Conservation (phyloP, 176 grass and related monocot genomes). For the Poa annua region DNA sequence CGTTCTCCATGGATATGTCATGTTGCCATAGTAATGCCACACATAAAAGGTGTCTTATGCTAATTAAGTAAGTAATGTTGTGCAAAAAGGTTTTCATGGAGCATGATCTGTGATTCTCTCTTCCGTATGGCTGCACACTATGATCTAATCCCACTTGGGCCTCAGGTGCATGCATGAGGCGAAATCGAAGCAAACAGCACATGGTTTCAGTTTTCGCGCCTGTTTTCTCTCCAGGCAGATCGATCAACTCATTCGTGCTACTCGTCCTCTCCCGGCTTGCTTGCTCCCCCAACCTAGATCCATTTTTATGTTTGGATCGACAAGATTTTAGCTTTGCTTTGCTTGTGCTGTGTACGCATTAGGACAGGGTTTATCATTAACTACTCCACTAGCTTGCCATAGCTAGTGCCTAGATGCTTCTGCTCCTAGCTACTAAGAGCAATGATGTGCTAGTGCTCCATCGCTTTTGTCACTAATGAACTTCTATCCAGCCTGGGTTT, state of each 20-base stretch:
- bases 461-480: slow-evolving; percentile 15
- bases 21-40: background rate
- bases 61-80: background rate
- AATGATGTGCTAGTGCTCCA: slow-evolving; percentile 21
- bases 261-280: background rate
- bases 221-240: background rate
- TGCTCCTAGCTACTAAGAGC: slow-evolving; percentile 32
- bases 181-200: background rate
- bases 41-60: background rate
- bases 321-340: slow-evolving; percentile 42
- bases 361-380: slow-evolving; percentile 37
- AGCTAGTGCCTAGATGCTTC: slow-evolving; percentile 37
- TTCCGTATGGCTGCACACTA: slow-evolving; percentile 1
- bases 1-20: slow-evolving; percentile 30
- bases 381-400: slow-evolving; percentile 29
- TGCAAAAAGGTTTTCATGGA: background rate
- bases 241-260: background rate
- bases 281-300: background rate
- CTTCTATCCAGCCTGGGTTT: slow-evolving; percentile 43
- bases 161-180: slow-evolving; percentile 45
- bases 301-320: slow-evolving; percentile 17
- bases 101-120: slow-evolving; percentile 44
- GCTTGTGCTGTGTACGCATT: slow-evolving; percentile 45
- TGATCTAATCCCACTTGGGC: slow-evolving; percentile 49
- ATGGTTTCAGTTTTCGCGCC: slow-evolving; percentile 5